Evolutionary conservation across 75 land plant genomes (phyloP).

Genomic region (Ceratopteris richardii): DNA sequence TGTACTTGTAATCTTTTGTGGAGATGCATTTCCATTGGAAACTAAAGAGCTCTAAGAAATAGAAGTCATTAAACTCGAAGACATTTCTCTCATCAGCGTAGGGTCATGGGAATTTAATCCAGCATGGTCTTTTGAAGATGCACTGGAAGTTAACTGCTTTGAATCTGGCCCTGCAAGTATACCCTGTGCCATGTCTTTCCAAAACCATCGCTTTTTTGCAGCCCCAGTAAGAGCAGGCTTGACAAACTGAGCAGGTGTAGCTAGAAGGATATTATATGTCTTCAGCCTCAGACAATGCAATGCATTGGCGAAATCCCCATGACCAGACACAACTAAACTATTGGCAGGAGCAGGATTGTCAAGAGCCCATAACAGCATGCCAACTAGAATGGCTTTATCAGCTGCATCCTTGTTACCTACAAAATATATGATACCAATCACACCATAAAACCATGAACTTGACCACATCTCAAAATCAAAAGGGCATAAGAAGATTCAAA

Average conservation of each 20-base stretch:
- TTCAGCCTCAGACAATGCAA: conserved; percentile 69
- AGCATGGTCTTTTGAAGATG: not conserved
- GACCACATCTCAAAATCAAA: no score
- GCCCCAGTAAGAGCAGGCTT: conserved; percentile 63
- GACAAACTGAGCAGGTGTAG: conserved; percentile 41
- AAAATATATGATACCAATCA: no score
- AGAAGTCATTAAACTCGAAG: no score
- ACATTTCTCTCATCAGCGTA: not conserved
- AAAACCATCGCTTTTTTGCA: conserved; percentile 59
- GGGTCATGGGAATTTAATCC: not conserved
- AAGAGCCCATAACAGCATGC: conserved; percentile 72
- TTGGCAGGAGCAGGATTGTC: conserved; percentile 79
- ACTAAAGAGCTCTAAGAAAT: no score
- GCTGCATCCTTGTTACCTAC: conserved; percentile 68
- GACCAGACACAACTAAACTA: conserved; percentile 67
- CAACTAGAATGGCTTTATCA: conserved; percentile 69
- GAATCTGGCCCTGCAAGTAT: not conserved
- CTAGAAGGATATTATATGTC: conserved; percentile 65
- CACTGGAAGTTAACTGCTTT: not conserved
- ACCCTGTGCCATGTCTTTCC: conserved; percentile 55
- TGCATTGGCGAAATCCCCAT: conserved; percentile 69
- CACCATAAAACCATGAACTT: no score
- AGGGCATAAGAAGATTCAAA: no score
- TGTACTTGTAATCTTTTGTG: no score
- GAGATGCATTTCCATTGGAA: no score